Evolutionary conservation across 1,284 basidiomycete genomes (phyloP), one percentile per base, ranked within the genome.

Genomic region (Pterulicium gracile): DNA sequence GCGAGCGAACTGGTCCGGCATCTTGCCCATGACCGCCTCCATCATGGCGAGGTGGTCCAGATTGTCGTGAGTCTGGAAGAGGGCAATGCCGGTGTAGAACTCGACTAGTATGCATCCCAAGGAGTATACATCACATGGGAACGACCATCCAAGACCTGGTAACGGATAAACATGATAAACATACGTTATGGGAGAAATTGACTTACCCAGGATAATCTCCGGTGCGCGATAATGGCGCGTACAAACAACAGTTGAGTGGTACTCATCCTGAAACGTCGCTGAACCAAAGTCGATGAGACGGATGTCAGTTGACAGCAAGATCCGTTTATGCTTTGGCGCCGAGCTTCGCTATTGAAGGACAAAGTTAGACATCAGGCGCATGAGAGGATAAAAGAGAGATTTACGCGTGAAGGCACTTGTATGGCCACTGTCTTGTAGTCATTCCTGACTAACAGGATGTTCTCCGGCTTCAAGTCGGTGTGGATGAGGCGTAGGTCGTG

Each of bases 1-100:
- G 24, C 78, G 75, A 24, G 78, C 78, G 61, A 95, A 92, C 3
- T 83, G 79, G 41, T 85, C 80, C 0, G 94, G 92, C 83, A 98
- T 94, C 65, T 84, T 87, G 50, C 95, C 96, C 81, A 98, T 95
- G 24, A 98, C 96, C 54, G 88, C 83, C 64, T 98, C 94, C 96
- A 99, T 99, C 96, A 98, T 99, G 39, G 96, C 96, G 4, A 99
- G 79, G 63, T 99, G 96, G 61, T 98, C 96, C 10, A 98, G 77
- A 61, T 98, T 98, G 67, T 98, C 95, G 60, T 98, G 95, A 0
- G 96, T 98, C 65, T 98, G 96, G 70, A 98, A 99, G 23, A 98
- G 74, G 3, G 96, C 96, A 41, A 95, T 83, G 24, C 96, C 96
- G 2, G 96, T 99, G 67, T 84, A 96, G 62, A 99, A 98, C 64